Conservation (phyloP, 495 filamentous ascomycete genomes). For the Clavariopsis aquatica region DNA sequence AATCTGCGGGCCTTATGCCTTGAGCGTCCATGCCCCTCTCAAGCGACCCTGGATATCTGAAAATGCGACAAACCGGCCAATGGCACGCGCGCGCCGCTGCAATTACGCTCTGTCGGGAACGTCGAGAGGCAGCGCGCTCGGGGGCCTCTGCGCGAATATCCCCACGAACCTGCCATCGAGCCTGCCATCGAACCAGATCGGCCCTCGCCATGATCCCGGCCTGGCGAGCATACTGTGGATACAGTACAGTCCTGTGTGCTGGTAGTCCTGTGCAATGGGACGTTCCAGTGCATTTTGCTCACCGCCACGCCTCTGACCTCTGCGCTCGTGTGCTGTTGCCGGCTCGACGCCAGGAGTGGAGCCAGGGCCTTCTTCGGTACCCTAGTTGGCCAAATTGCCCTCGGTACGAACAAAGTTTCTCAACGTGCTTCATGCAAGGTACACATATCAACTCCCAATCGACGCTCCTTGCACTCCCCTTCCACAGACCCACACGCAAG, state of each 20-base stretch:
- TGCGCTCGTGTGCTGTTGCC: conserved; percentile 16
- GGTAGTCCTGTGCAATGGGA: neutral
- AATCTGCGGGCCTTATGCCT: conserved; percentile 37
- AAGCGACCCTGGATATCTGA: conserved; percentile 31
- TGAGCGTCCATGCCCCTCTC: conserved; percentile 17
- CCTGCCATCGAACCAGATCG: neutral
- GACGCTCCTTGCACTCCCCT: neutral
- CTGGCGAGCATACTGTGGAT: neutral
- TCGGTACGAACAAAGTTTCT: conserved; percentile 18
- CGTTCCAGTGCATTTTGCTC: conserved; percentile 5
- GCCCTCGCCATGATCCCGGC: neutral
- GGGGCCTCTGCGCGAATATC: too few relatives aligned
- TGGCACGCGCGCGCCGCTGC: conserved; percentile 5
- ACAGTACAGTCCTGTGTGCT: too few relatives aligned
- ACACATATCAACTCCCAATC: conserved; percentile 1
- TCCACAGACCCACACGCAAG: neutral
- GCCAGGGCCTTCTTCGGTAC: conserved; percentile 14
- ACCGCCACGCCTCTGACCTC: neutral
- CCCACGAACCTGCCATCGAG: neutral
- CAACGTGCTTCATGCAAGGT: conserved; percentile 30
- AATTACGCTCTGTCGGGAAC: conserved; percentile 13
- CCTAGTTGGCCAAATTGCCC: conserved; percentile 24
- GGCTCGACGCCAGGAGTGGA: neutral
- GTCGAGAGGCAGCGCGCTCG: too few relatives aligned
- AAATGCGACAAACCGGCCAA: conserved; percentile 22